Evolutionary conservation across 2,329 filamentous ascomycete species (phyloP).

Genomic region (Claviceps africana): DNA sequence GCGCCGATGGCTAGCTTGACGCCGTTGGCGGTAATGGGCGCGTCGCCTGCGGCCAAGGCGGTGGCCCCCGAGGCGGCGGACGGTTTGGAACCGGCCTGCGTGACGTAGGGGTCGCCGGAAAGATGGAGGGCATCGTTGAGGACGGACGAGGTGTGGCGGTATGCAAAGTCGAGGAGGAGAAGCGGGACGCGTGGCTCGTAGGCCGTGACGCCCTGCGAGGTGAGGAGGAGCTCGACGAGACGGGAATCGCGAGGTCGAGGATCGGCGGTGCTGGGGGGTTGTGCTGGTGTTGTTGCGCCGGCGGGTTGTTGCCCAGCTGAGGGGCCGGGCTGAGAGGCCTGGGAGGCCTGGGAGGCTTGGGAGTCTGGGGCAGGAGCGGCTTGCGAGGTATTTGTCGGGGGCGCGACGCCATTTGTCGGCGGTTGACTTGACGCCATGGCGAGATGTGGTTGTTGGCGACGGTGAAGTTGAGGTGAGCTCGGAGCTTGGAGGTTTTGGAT

Average conservation of each 20-base stretch:
- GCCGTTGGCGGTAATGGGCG: constrained; percentile 49
- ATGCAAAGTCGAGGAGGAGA: constrained; percentile 74
- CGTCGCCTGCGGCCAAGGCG: constrained; percentile 34
- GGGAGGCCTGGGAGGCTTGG: constrained; percentile 10
- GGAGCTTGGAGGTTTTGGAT: too few relatives aligned
- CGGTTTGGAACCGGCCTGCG: constrained; percentile 39
- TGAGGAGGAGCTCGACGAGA: constrained; percentile 66
- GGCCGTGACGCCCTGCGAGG: constrained; percentile 61
- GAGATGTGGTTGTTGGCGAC: background rate
- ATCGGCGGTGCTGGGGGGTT: constrained; percentile 24
- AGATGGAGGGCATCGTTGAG: constrained; percentile 59
- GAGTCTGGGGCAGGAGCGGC: constrained; percentile 18
- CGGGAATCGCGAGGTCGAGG: constrained; percentile 63
- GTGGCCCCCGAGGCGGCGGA: constrained; percentile 35
- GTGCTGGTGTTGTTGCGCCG: constrained; percentile 11
- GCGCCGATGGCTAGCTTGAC: constrained; percentile 60
- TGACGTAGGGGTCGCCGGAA: constrained; percentile 52
- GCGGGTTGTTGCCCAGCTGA: constrained; percentile 12
- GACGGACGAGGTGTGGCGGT: constrained; percentile 62
- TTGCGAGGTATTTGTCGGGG: constrained; percentile 23
- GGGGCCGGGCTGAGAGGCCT: constrained; percentile 7
- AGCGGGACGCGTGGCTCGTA: constrained; percentile 75
- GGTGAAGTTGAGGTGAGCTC: background rate
- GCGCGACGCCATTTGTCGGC: constrained; percentile 40
- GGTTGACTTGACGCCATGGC: constrained; percentile 25